These are phyloP conservation scores for Candida glaebosa DNA, from an alignment of 805 yeast species.

Conservation along the genomic window DNA sequence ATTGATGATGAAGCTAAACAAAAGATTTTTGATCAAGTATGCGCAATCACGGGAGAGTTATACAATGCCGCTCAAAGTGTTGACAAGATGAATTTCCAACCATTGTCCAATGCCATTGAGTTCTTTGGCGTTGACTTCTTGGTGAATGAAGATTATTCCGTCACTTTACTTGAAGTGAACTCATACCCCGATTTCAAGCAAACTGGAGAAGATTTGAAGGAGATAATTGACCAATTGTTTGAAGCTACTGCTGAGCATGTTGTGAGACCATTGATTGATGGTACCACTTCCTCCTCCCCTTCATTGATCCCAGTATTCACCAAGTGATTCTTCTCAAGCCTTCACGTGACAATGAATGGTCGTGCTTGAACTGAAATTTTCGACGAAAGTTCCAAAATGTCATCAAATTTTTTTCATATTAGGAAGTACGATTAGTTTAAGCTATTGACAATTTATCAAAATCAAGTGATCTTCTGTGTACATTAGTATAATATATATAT, in stretches of 20 bases:
- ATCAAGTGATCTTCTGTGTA: background rate
- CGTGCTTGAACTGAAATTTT: background rate
- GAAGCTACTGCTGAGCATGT: slow-evolving; percentile 48
- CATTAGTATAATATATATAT: background rate
- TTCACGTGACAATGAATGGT: background rate
- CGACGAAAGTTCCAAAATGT: slow-evolving; percentile 1
- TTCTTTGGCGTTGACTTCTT: slow-evolving; percentile 87
- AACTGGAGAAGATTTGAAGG: slow-evolving; percentile 76
- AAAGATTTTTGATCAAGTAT: slow-evolving; percentile 55
- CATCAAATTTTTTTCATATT: background rate
- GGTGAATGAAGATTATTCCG: slow-evolving; percentile 54
- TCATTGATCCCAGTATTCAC: background rate
- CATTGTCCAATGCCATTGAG: slow-evolving; percentile 78
- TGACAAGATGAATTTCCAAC: slow-evolving; percentile 81
- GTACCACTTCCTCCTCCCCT: slow-evolving; percentile 2
- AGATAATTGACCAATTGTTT: slow-evolving; percentile 63
- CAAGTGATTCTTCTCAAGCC: background rate
- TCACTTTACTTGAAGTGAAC: slow-evolving; percentile 76
- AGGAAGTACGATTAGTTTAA: slow-evolving; percentile 1
- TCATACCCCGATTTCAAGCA: slow-evolving; percentile 97
- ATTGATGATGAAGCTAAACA: slow-evolving; percentile 23
- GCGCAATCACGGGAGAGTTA: slow-evolving; percentile 60
- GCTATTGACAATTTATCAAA: background rate
- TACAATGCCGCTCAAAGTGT: slow-evolving; percentile 78
- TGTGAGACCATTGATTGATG: slow-evolving; percentile 47